These are phyloP conservation scores for Aureobasidium sp. DNA, from an alignment of 2,329 filamentous ascomycete genomes.

Conservation along the genomic window DNA sequence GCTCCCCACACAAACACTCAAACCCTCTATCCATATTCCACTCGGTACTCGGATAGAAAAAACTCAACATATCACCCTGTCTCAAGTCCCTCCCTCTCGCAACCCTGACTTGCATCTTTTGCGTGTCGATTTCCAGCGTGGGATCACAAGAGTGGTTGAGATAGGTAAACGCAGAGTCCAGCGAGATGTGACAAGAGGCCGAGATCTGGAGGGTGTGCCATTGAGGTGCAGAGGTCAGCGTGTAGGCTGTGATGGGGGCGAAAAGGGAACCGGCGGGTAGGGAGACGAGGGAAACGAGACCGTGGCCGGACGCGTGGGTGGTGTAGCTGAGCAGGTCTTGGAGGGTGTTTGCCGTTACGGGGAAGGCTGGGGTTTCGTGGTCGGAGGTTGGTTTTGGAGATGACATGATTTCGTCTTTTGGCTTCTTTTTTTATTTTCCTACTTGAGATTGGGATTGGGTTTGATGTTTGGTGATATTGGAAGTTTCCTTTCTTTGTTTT, in stretches of 20 bases:
- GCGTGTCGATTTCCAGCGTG: slow-evolving; percentile 46
- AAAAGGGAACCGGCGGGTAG: slow-evolving; percentile 47
- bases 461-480: too few relatives aligned
- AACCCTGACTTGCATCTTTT: slow-evolving; percentile 20
- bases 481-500: too few relatives aligned
- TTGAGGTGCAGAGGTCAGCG: slow-evolving; percentile 35
- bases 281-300: slow-evolving; percentile 43
- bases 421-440: too few relatives aligned
- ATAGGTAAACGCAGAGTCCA: slow-evolving; percentile 51
- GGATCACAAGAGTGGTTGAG: slow-evolving; percentile 52
- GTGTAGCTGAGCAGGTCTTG: slow-evolving; percentile 33
- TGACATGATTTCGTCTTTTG: neutral
- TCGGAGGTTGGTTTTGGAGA: neutral
- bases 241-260: slow-evolving; percentile 37
- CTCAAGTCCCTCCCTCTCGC: slow-evolving; percentile 33
- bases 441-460: too few relatives aligned
- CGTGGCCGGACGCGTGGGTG: slow-evolving; percentile 34
- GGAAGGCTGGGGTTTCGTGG: slow-evolving; percentile 20
- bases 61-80: slow-evolving; percentile 38
- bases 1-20: slow-evolving; percentile 37
- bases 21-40: slow-evolving; percentile 45
- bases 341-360: slow-evolving; percentile 28
- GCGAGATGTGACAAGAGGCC: slow-evolving; percentile 45
- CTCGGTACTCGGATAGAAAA: slow-evolving; percentile 46
- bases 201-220: slow-evolving; percentile 49